Evolutionary conservation across 2,329 filamentous ascomycete genomes (phyloP).

Genomic region (Diplodia intermedia): DNA sequence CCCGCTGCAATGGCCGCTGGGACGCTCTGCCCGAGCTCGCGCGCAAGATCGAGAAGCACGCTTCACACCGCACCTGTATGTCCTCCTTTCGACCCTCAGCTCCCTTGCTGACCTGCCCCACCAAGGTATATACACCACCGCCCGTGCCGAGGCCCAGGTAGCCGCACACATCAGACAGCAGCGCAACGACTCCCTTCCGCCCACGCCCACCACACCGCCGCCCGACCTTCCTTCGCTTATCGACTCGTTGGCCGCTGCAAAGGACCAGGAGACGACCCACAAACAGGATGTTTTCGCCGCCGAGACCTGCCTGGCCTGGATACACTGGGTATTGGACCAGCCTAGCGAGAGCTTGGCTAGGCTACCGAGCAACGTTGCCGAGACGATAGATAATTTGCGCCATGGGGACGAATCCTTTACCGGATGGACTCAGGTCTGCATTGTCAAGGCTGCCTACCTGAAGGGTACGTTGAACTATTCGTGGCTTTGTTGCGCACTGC

Average conservation of each 20-base stretch:
- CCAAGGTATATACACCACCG: constrained; percentile 55
- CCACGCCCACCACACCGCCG: constrained; percentile 37
- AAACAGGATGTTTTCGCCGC: constrained; percentile 74
- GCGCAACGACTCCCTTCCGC: constrained; percentile 52
- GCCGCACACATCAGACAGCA: constrained; percentile 52
- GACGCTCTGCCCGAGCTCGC: constrained; percentile 84
- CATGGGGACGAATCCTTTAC: constrained; percentile 54
- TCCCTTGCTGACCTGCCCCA: constrained; percentile 16
- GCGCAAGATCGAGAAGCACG: constrained; percentile 94
- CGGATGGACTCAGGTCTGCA: constrained; percentile 83
- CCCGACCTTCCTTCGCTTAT: constrained; percentile 34
- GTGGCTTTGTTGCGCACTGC: neutral
- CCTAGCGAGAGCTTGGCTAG: constrained; percentile 66
- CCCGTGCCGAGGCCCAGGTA: constrained; percentile 56
- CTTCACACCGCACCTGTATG: constrained; percentile 82
- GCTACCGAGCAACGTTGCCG: constrained; percentile 68
- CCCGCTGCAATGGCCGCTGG: constrained; percentile 89
- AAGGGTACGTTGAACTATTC: constrained; percentile 64
- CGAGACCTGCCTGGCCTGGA: constrained; percentile 81
- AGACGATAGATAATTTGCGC: constrained; percentile 37
- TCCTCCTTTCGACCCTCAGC: constrained; percentile 34
- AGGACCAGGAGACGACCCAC: constrained; percentile 48
- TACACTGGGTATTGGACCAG: constrained; percentile 79
- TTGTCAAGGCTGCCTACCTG: constrained; percentile 79
- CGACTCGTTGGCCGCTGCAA: constrained; percentile 20